These are phyloP conservation scores for Pichia sp. DNA, from an alignment of 1,139 yeast genomes.

Conservation along the genomic window DNA sequence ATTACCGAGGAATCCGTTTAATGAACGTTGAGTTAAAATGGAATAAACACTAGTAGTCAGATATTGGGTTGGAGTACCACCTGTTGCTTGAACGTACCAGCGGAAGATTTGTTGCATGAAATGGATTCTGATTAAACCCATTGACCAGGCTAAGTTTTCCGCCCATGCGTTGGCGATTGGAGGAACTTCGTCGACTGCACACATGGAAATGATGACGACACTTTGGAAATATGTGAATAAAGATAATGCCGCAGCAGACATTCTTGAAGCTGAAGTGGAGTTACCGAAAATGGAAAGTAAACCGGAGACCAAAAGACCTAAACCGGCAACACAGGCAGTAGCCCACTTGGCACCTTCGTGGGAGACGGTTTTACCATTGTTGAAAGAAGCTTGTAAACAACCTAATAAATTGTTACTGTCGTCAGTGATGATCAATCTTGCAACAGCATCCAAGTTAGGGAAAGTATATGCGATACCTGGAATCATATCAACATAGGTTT, in stretches of 20 bases:
- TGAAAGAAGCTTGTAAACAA: conserved; percentile 67
- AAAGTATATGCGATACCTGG: conserved; percentile 75
- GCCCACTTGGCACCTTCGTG: conserved; percentile 84
- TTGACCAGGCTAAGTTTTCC: conserved; percentile 81
- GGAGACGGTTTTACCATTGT: conserved; percentile 72
- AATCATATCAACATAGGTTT: conserved; percentile 45
- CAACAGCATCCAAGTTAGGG: conserved; percentile 79
- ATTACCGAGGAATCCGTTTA: conserved; percentile 30
- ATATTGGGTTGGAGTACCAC: conserved; percentile 67
- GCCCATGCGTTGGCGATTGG: conserved; percentile 83
- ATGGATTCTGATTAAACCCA: conserved; percentile 67
- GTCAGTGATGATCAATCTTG: conserved; percentile 45
- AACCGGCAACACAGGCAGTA: conserved; percentile 75
- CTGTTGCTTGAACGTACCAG: conserved; percentile 81
- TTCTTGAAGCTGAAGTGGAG: conserved; percentile 75
- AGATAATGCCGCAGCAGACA: conserved; percentile 73
- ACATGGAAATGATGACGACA: conserved; percentile 71
- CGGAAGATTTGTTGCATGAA: conserved; percentile 78
- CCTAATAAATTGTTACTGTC: conserved; percentile 48
- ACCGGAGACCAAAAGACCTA: conserved; percentile 71
- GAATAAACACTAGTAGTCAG: conserved; percentile 53
- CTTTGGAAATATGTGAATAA: conserved; percentile 75
- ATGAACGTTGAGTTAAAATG: conserved; percentile 67
- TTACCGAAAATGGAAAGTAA: conserved; percentile 70
- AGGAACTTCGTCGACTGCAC: conserved; percentile 69